phyloP scores from a whole-genome alignment of 148 eudicot genomes.

The Rhododendron kiyosumense region DNA sequence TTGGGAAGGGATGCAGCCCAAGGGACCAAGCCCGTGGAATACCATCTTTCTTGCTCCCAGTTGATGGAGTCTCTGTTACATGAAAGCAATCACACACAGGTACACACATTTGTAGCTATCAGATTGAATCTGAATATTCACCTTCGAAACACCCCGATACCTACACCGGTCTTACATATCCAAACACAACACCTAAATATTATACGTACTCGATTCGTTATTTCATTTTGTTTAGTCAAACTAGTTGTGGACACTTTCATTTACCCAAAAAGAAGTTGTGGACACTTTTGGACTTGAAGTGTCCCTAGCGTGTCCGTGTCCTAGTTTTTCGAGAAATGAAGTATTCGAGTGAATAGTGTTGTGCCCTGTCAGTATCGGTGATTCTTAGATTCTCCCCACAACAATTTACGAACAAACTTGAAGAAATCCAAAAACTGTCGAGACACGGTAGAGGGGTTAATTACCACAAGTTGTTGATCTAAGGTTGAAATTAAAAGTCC shows the following conservation, averaged over 20 bases:
- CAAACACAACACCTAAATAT: not conserved
- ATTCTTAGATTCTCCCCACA: not conserved
- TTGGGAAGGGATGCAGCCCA: constrained; percentile 95
- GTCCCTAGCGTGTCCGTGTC: not conserved
- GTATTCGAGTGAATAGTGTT: not conserved
- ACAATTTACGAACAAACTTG: not conserved
- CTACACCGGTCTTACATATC: not conserved
- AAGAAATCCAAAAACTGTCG: not conserved
- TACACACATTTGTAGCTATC: not conserved
- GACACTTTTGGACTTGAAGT: too few relatives aligned
- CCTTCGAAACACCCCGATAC: not conserved
- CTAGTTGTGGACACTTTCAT: too few relatives aligned
- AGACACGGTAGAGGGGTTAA: not conserved
- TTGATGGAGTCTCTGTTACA: constrained; percentile 48
- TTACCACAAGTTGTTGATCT: constrained; percentile 63
- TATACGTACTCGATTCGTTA: too few relatives aligned
- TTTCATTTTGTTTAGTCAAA: too few relatives aligned
- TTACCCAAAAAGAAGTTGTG: too few relatives aligned
- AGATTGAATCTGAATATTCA: not conserved
- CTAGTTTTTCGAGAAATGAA: not conserved
- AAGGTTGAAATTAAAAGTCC: constrained; percentile 50
- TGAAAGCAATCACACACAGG: not conserved
- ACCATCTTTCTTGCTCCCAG: constrained; percentile 73
- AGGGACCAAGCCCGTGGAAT: constrained; percentile 85
- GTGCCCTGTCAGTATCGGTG: not conserved